These are phyloP conservation scores for Citrus glauca DNA, from an alignment of 345 rosid species.

Conservation along the genomic window DNA sequence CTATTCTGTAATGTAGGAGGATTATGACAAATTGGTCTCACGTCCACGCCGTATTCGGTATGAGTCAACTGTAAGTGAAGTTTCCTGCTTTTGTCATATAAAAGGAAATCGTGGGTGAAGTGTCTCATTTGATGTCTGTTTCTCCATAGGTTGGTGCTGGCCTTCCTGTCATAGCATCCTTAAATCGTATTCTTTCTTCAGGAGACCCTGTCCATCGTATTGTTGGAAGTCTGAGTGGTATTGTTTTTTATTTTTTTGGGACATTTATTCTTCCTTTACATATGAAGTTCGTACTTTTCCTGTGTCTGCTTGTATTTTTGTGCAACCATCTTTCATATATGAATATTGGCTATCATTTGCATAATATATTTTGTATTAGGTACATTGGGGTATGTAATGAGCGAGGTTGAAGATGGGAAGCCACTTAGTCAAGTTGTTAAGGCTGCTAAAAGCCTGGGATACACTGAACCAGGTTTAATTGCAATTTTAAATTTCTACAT, in stretches of 20 bases:
- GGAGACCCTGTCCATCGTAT: constrained; percentile 71
- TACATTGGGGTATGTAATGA: constrained; percentile 93
- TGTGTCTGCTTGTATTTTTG: constrained; percentile 3
- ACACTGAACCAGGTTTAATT: constrained; percentile 89
- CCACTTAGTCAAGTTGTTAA: constrained; percentile 84
- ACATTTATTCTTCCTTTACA: constrained; percentile 6
- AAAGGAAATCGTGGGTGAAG: not conserved
- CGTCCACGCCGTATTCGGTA: constrained; percentile 65
- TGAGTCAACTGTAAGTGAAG: constrained; percentile 83
- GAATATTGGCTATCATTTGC: not conserved
- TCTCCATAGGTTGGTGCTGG: constrained; percentile 79
- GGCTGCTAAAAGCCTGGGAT: constrained; percentile 82
- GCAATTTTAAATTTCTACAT: constrained; percentile 4
- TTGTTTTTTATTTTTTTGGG: constrained; percentile 11
- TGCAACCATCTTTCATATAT: not conserved
- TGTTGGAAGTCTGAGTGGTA: constrained; percentile 90
- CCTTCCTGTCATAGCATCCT: constrained; percentile 83
- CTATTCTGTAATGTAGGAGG: constrained; percentile 47
- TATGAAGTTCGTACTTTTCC: not conserved
- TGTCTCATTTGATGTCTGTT: not conserved
- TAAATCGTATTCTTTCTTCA: constrained; percentile 73
- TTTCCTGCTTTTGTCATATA: not conserved
- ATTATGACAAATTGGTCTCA: constrained; percentile 58
- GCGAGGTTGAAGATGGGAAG: constrained; percentile 89
- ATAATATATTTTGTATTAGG: constrained; percentile 32